Base-by-base conservation (phyloP, 352 stramenopile genomes). In the Plasmopara halstedii region DNA sequence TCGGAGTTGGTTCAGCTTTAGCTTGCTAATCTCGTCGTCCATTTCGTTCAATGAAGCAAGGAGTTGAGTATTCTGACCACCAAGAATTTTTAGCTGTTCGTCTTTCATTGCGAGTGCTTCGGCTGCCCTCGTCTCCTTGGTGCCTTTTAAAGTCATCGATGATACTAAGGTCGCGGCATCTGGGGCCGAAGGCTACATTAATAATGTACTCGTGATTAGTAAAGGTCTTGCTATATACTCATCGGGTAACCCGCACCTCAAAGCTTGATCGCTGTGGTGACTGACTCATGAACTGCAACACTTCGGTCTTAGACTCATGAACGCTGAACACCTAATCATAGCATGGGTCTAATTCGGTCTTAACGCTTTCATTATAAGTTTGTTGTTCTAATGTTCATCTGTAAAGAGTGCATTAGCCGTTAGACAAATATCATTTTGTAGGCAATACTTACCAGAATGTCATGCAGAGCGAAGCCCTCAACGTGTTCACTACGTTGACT, bases 71-170 rank as follows among this genome's bases (percentile, higher is more conserved):
- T 97, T 97, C 59, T 97, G 90, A 38, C 96, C 83, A 26, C 85
- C 88, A n/a, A 98, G 70, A 47, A 98, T 97, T 38, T 85, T 76
- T 62, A 97, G 68, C 58, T 98, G 93, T 62, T 97, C 88, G 64
- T 98, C 91, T 58, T 98, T 98, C 85, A 98, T 97, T 29, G 81
- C 78, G 21, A 97, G 71, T n/a, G 90, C 87, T 48, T 97, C 87
- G 27, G 80, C 78, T 9, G 90, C 81, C 19, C 89, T 83, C 8
- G 78, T 84, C 53, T 97, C 89, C 40, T 94, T 86, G 46, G 68
- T 92, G 45, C 73, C 76, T 43, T 88, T 87, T 46, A 71, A 60
- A 18, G 56, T 50, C 67, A 85, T 71, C 7, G 66, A 56, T 4
- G 50, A 58, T 39, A 81, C 57, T 43, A 77, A 42, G 13, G 41